Conservation (phyloP, 257 asterid genomes). For the Nyctanthes arbortristis region DNA sequence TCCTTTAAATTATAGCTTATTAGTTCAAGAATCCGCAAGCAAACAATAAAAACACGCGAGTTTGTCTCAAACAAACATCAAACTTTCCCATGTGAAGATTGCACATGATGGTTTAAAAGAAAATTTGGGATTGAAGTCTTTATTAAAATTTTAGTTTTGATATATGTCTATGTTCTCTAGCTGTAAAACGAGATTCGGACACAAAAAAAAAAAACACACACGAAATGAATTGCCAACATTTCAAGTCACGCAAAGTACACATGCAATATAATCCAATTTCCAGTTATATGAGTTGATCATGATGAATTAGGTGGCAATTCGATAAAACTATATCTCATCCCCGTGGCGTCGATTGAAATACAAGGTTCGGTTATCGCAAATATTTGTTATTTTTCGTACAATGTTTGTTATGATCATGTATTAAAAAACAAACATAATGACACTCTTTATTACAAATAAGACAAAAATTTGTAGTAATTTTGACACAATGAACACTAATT, state of each 20-base stretch:
- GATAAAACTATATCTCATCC: background rate
- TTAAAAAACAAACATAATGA: too few relatives aligned
- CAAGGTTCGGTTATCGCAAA: background rate
- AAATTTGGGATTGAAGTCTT: background rate
- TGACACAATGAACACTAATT: too few relatives aligned
- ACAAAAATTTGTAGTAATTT: too few relatives aligned
- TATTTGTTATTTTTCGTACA: background rate
- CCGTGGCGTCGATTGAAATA: background rate
- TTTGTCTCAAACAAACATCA: background rate
- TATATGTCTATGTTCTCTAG: background rate
- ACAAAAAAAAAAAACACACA: background rate
- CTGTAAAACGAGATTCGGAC: background rate
- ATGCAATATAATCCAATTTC: background rate
- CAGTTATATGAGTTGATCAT: background rate
- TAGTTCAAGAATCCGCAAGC: background rate
- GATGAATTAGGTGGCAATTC: background rate
- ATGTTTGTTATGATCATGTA: too few relatives aligned
- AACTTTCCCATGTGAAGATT: background rate
- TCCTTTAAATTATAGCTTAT: too few relatives aligned
- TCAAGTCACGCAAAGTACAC: constrained; percentile 4
- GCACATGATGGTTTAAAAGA: background rate
- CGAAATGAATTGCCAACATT: background rate
- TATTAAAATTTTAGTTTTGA: too few relatives aligned
- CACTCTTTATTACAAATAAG: too few relatives aligned
- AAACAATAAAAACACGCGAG: background rate